These are phyloP conservation scores for Mycena venus DNA, from an alignment of 768 basidiomycete species.

Conservation along the genomic window DNA sequence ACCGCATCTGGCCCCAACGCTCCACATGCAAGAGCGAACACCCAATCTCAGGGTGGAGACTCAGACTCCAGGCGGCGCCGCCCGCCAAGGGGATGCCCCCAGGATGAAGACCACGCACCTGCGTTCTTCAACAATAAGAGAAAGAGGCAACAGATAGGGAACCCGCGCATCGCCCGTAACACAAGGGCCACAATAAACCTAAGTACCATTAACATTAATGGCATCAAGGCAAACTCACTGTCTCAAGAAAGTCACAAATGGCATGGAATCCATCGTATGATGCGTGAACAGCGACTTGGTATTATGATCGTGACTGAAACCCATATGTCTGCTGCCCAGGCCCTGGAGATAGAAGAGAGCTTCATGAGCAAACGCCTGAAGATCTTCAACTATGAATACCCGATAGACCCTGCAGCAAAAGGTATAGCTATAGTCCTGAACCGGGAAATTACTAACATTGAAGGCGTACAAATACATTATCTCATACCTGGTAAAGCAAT, in stretches of 20 bases:
- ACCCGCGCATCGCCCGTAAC: background rate
- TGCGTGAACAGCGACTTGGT: background rate
- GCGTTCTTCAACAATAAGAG: background rate
- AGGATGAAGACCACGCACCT: background rate
- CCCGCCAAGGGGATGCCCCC: background rate
- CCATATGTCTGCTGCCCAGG: background rate
- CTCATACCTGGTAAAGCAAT: constrained; percentile 18
- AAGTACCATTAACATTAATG: background rate
- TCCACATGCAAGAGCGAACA: background rate
- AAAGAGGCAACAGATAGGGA: too few species aligned
- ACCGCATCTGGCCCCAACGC: background rate
- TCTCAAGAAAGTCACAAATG: background rate
- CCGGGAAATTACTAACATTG: background rate
- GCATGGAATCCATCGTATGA: too few species aligned
- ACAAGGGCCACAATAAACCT: background rate
- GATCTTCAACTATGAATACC: background rate
- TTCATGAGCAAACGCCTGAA: background rate
- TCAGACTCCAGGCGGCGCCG: background rate
- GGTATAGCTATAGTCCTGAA: constrained; percentile 15
- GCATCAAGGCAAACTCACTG: background rate
- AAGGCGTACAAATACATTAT: background rate
- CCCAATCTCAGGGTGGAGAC: background rate
- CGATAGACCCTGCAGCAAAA: background rate
- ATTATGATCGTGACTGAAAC: background rate
- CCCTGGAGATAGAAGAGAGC: background rate